Conservation (phyloP, 495 filamentous ascomycete genomes). For the Hyaloscypha finlandica region DNA sequence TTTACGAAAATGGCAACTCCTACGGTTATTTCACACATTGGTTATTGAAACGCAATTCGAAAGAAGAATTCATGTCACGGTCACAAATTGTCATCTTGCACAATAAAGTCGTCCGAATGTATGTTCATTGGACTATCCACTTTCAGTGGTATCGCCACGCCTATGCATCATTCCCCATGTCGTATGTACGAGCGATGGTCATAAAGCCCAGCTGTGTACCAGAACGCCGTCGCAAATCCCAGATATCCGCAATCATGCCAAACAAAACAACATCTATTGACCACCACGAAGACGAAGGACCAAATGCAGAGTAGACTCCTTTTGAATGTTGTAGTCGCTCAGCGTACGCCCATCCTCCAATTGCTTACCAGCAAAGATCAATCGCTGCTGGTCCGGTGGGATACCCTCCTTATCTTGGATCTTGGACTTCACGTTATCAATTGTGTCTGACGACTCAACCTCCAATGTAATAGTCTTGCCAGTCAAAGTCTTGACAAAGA, state of each 20-base stretch:
- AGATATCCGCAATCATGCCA: conserved; percentile 37
- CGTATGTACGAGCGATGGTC: conserved; percentile 21
- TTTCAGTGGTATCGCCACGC: not conserved
- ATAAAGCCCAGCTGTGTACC: conserved; percentile 10
- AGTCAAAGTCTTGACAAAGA: conserved; percentile 91
- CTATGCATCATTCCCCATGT: conserved; percentile 19
- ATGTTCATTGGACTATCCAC: conserved; percentile 25
- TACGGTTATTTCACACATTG: no score
- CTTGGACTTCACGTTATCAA: conserved; percentile 91
- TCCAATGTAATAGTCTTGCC: conserved; percentile 93
- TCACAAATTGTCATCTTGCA: conserved; percentile 7
- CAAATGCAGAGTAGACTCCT: conserved; percentile 86
- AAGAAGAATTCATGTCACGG: not conserved
- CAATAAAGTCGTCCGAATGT: conserved; percentile 18
- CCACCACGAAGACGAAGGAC: conserved; percentile 87
- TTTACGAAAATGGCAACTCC: not conserved
- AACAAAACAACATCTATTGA: conserved; percentile 50
- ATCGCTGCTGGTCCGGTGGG: conserved; percentile 83
- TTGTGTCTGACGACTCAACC: conserved; percentile 86
- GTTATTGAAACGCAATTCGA: not conserved
- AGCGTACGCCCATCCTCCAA: conserved; percentile 83
- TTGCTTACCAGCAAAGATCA: conserved; percentile 92
- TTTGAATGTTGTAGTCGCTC: conserved; percentile 93
- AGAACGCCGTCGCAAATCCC: conserved; percentile 32
- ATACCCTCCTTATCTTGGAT: conserved; percentile 95